Base-by-base conservation (phyloP, 768 basidiomycete genomes). In the Serendipita vermifera region DNA sequence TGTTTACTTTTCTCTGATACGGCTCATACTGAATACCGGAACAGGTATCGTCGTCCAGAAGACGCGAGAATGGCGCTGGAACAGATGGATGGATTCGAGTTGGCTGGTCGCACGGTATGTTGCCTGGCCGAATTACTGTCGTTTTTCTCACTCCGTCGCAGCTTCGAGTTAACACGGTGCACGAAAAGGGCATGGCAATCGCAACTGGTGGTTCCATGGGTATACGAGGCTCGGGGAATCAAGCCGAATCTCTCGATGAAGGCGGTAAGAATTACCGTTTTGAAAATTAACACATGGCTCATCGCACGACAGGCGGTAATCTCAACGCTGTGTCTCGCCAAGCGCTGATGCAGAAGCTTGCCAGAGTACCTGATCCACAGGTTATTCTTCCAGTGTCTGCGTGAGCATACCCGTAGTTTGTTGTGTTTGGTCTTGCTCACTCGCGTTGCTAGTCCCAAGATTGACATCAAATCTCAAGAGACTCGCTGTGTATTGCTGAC, bases 341-440 rank as follows among this genome's bases (percentile, higher is more conserved):
- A 77, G 89, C 91, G 70, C 89, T 99, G 75, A 99, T 99, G 96
- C 90, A 93, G 74, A 99, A 98, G 82, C 88, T 99, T 79, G 92
- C 96, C 70, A 90, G 96, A 76, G 87, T 82, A 72, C 71, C 71
- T n/a, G 39, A 39, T 9, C 38, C 59, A 29, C 46, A 51, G 29
- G 17, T 51, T 26, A 41, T 13, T 29, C 22, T 29, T 51, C 46
- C 46, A 51, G 46, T 51, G 20, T 20, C 46, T 31, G 22, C 22
- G 46, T 51, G 32, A 15, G 46, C n/a, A n/a, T n/a, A 9, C 17
- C 17, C 22, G 9, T 5, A 27, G 26, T 31, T 51, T 20, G 22
- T 51, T 7, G 22, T 20, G 7, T n/a, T 29, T 51, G 24, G 11
- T 31, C 11, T 29, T 7, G 9, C 26, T 22, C 32, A 11, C 26